These are phyloP conservation scores for Linaria vulgaris DNA, from an alignment of 257 asterid species.

Conservation along the genomic window DNA sequence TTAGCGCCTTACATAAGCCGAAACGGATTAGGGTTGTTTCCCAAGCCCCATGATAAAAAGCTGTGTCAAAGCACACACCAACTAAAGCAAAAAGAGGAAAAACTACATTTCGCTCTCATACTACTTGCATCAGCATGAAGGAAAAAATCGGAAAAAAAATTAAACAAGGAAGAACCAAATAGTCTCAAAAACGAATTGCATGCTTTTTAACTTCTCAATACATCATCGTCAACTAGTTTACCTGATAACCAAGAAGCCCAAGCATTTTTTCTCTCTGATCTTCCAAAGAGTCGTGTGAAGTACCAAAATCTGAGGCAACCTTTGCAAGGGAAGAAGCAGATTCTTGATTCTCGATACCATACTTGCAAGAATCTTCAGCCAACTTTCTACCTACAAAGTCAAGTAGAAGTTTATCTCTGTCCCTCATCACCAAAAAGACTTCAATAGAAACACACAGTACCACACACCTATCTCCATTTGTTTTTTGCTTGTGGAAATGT, in stretches of 20 bases:
- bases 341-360: slow-evolving; percentile 79
- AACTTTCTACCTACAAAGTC: slow-evolving; percentile 63
- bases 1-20: too few species aligned
- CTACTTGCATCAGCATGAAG: too few species aligned
- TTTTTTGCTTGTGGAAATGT: slow-evolving; percentile 62
- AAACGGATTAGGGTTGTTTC: too few species aligned
- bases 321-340: slow-evolving; percentile 58
- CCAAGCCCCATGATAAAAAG: too few species aligned
- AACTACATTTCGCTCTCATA: too few species aligned
- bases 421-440: slow-evolving; percentile 26
- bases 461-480: slow-evolving; percentile 81
- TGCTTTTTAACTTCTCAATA: slow-evolving; percentile 4
- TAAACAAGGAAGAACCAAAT: background rate
- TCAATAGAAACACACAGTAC: slow-evolving; percentile 23
- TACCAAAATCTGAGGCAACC: slow-evolving; percentile 70
- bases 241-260: slow-evolving; percentile 78
- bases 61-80: too few species aligned
- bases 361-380: slow-evolving; percentile 91
- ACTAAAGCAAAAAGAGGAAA: too few species aligned
- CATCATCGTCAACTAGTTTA: slow-evolving; percentile 23
- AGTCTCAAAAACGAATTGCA: slow-evolving; percentile 1
- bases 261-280: slow-evolving; percentile 86
- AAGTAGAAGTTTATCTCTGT: slow-evolving; percentile 29
- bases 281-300: slow-evolving; percentile 80
- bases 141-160: too few species aligned